A percentile compares a stretch with the other conserved stretches of the same genome.
Evolutionary conservation across 129 eudicot species (phyloP).

Genomic region (Centella asiatica): DNA sequence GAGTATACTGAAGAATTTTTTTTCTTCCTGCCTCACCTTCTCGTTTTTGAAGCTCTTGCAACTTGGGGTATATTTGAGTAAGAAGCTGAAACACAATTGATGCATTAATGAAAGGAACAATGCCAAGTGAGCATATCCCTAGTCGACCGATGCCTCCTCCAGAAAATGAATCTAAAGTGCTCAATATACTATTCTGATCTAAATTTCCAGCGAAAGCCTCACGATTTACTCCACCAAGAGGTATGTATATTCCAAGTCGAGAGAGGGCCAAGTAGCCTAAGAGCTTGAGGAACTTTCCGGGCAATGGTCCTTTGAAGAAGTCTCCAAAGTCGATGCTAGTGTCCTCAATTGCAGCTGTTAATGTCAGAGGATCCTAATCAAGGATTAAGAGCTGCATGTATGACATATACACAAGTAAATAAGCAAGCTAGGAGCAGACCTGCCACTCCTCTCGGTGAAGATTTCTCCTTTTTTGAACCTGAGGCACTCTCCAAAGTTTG

Average conservation of each 20-base stretch:
- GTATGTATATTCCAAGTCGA: conserved; percentile 91
- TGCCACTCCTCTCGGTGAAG: conserved; percentile 48
- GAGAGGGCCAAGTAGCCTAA: conserved; percentile 87
- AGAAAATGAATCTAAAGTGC: conserved; percentile 94
- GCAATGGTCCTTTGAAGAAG: conserved; percentile 96
- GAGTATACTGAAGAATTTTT: conserved; percentile 89
- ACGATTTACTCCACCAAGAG: conserved; percentile 96
- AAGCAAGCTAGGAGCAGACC: conserved; percentile 19
- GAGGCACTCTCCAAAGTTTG: conserved; percentile 35
- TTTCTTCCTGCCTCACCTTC: conserved; percentile 98
- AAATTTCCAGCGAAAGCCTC: conserved; percentile 94
- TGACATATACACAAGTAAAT: background rate
- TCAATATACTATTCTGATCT: conserved; percentile 75
- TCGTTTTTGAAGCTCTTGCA: conserved; percentile 94
- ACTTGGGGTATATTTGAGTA: conserved; percentile 84
- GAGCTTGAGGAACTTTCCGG: conserved; percentile 88
- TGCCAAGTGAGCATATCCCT: conserved; percentile 96
- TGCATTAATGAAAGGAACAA: conserved; percentile 98
- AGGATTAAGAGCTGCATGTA: conserved; percentile 18
- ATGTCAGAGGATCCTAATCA: conserved; percentile 24
- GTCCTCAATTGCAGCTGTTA: conserved; percentile 98
- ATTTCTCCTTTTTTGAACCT: conserved; percentile 37
- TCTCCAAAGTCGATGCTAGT: conserved; percentile 94
- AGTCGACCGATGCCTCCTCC: conserved; percentile 99
- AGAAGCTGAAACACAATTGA: conserved; percentile 95